Evolutionary conservation across 345 rosid genomes (phyloP).

Genomic region (Aurinia saxatilis): DNA sequence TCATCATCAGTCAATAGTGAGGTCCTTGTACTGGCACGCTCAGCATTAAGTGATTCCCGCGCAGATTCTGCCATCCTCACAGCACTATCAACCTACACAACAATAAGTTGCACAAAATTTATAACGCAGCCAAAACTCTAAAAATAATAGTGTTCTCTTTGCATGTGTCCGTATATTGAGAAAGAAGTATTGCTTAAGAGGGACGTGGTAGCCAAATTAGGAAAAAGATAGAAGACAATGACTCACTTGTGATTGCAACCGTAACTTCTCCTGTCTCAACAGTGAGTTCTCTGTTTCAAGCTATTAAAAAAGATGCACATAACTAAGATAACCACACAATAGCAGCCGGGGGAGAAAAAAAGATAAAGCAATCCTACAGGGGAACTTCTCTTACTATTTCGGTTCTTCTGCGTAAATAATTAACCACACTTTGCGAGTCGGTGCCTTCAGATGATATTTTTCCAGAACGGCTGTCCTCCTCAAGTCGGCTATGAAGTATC

Average conservation of each 20-base stretch:
- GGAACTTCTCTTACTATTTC: constrained; percentile 59
- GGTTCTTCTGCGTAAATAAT: constrained; percentile 74
- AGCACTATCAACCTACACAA: constrained; percentile 73
- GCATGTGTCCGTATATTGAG: not conserved
- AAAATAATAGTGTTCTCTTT: not conserved
- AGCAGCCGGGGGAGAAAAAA: constrained; percentile 3
- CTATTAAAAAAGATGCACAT: constrained; percentile 34
- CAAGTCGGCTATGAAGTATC: constrained; percentile 67
- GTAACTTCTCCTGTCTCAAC: constrained; percentile 81
- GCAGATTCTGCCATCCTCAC: constrained; percentile 70
- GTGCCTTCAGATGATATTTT: too few species aligned
- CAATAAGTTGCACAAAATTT: not conserved
- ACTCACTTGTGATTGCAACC: constrained; percentile 83
- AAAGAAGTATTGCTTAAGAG: not conserved
- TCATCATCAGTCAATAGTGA: constrained; percentile 75
- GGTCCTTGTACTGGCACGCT: constrained; percentile 75
- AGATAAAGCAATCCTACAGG: not conserved
- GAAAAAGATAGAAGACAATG: not conserved
- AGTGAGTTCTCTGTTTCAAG: constrained; percentile 91
- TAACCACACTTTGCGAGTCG: constrained; percentile 72
- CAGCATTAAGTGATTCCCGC: constrained; percentile 58
- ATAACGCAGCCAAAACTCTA: not conserved
- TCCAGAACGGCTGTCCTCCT: constrained; percentile 57
- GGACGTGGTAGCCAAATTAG: not conserved
- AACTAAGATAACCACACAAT: constrained; percentile 2